Conservation (phyloP, 768 basidiomycete species). For the Tephrocybe rancida region DNA sequence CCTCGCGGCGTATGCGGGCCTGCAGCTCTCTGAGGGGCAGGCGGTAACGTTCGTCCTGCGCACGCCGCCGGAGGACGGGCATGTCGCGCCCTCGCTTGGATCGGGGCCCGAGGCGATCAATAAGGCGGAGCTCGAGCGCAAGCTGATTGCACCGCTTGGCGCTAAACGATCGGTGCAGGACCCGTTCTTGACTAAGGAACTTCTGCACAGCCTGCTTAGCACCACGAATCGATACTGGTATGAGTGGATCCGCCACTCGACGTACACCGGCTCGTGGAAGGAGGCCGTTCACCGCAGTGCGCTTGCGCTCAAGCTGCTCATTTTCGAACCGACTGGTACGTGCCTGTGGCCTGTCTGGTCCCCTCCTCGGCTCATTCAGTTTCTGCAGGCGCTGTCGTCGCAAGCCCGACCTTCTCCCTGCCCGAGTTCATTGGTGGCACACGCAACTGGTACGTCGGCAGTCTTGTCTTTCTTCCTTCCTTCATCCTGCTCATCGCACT, state of each 20-base stretch:
- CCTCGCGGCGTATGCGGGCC: conserved; percentile 53
- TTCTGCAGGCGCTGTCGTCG: conserved; percentile 78
- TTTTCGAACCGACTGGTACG: conserved; percentile 86
- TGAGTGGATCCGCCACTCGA: conserved; percentile 85
- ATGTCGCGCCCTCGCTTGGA: not conserved
- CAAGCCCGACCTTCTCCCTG: conserved; percentile 93
- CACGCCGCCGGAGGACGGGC: conserved; percentile 49
- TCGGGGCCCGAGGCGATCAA: not conserved
- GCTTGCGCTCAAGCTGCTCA: conserved; percentile 90
- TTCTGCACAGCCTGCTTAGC: conserved; percentile 60
- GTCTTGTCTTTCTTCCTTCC: not conserved
- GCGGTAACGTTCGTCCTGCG: conserved; percentile 87
- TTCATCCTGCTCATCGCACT: not conserved
- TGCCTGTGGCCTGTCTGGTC: not conserved
- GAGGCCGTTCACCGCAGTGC: conserved; percentile 93
- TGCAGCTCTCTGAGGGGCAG: conserved; percentile 83
- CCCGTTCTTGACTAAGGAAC: conserved; percentile 69
- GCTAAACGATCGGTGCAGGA: conserved; percentile 55
- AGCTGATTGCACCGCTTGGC: conserved; percentile 21
- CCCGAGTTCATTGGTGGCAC: conserved; percentile 92
- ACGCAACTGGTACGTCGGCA: conserved; percentile 70
- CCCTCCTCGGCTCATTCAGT: not conserved
- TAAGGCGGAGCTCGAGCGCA: conserved; percentile 11
- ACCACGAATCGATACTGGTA: conserved; percentile 86
- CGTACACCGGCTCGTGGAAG: conserved; percentile 93